Percentiles rank a stretch among this genome's conserved stretches.
These are phyloP conservation scores for Aaosphaeria arxii DNA, from an alignment of 2,329 filamentous ascomycete species.

Conservation along the genomic window DNA sequence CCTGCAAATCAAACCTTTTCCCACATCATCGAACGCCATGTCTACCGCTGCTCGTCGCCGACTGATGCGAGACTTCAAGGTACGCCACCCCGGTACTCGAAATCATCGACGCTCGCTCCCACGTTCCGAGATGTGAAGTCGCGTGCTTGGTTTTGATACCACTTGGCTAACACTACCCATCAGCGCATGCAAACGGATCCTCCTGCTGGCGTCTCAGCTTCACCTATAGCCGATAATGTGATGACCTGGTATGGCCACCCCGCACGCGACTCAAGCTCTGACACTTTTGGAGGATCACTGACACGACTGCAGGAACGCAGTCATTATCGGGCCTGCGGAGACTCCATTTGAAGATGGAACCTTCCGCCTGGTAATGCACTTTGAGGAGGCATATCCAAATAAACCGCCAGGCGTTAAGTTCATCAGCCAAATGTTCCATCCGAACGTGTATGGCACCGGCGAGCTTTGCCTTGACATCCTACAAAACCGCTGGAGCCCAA, in stretches of 20 bases:
- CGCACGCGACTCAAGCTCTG: constrained; percentile 23
- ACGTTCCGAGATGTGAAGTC: not conserved
- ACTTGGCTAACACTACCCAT: no score
- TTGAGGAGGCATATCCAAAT: constrained; percentile 98
- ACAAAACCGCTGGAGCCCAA: constrained; percentile 97
- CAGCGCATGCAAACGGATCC: constrained; percentile 99
- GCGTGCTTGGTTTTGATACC: no score
- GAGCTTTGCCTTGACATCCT: constrained; percentile 96
- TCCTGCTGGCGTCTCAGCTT: constrained; percentile 93
- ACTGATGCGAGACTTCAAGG: constrained; percentile 99
- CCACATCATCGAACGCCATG: constrained; percentile 49
- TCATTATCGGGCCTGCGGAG: constrained; percentile 95
- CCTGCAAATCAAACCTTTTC: not conserved
- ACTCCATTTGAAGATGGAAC: constrained; percentile 98
- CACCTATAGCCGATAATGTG: constrained; percentile 91
- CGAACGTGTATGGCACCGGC: constrained; percentile 95
- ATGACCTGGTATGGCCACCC: constrained; percentile 77
- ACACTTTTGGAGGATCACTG: constrained; percentile 13
- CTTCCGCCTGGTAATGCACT: constrained; percentile 97
- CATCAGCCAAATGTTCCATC: constrained; percentile 98
- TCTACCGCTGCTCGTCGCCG: constrained; percentile 93
- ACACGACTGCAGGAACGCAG: constrained; percentile 73
- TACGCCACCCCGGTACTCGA: constrained; percentile 43
- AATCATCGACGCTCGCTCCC: constrained; percentile 1
- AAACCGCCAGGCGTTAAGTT: constrained; percentile 98